Evolutionary conservation across 441 rosid genomes (phyloP).

Genomic region (Raphanus hybrid): DNA sequence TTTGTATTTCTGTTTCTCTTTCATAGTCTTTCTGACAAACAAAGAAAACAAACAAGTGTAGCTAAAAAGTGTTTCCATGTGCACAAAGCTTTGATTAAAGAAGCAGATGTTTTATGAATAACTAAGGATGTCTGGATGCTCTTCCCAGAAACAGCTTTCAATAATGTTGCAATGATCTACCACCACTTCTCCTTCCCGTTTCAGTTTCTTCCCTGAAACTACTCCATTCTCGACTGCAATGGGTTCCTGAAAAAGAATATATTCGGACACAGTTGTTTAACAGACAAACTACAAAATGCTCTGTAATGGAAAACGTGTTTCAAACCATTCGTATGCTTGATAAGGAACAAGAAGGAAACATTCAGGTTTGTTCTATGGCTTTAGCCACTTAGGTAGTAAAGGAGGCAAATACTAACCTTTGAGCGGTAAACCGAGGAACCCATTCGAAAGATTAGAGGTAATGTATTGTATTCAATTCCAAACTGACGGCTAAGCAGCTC

Average conservation of each 20-base stretch:
- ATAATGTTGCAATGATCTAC: constrained; percentile 71
- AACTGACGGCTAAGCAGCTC: constrained; percentile 67
- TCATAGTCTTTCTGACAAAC: background rate
- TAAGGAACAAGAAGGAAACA: too few species aligned
- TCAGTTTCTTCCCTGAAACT: constrained; percentile 31
- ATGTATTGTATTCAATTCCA: constrained; percentile 62
- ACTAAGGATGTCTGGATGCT: constrained; percentile 56
- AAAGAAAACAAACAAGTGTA: background rate
- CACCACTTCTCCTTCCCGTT: constrained; percentile 45
- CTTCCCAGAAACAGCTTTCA: constrained; percentile 70
- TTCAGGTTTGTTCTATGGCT: too few species aligned
- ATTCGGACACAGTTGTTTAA: constrained; percentile 5
- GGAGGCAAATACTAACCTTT: constrained; percentile 40
- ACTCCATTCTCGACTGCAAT: constrained; percentile 42
- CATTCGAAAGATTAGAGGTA: constrained; percentile 71
- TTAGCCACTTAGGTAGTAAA: background rate
- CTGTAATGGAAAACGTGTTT: background rate
- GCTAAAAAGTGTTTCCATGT: background rate
- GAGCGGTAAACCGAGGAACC: constrained; percentile 75
- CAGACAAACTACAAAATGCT: constrained; percentile 12
- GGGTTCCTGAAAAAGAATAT: constrained; percentile 28
- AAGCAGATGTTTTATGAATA: constrained; percentile 22
- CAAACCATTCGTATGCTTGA: too few species aligned
- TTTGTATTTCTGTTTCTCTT: background rate
- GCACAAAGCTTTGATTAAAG: background rate